phyloP scores from a whole-genome alignment of 164 flowering plant genomes.

The Hamamelis virginiana region DNA sequence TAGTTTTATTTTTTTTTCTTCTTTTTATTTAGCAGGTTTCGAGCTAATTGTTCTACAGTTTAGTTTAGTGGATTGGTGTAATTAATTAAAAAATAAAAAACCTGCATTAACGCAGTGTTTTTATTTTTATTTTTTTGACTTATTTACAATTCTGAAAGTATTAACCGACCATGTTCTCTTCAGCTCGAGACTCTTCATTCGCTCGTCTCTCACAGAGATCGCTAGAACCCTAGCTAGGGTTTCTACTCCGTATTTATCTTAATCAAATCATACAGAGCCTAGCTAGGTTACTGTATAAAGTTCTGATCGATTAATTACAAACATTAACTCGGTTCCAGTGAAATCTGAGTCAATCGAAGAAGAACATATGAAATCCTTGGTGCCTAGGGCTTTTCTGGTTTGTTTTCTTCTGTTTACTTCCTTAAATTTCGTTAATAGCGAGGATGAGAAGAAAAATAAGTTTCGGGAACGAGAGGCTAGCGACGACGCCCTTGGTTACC shows the following conservation, averaged over 20 bases:
- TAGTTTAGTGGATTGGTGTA: too few relatives aligned
- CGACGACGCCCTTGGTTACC: conserved; percentile 76
- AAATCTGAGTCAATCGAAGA: neutral
- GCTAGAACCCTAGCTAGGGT: conserved; percentile 6
- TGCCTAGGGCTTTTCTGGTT: conserved; percentile 23
- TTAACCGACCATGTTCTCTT: neutral
- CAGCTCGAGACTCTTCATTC: neutral
- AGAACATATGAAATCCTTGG: conserved; percentile 29
- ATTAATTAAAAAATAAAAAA: too few relatives aligned
- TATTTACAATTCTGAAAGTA: neutral
- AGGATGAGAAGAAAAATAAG: conserved; percentile 50
- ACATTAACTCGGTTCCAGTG: too few relatives aligned
- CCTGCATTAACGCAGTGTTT: too few relatives aligned
- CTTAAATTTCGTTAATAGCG: conserved; percentile 22
- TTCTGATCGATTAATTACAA: neutral
- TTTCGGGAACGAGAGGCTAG: conserved; percentile 80
- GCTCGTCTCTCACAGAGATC: neutral
- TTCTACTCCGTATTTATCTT: too few relatives aligned
- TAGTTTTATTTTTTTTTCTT: too few relatives aligned
- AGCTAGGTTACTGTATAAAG: neutral
- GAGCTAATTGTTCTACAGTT: too few relatives aligned
- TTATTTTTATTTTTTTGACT: neutral
- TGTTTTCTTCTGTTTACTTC: conserved; percentile 22
- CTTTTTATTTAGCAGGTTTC: too few relatives aligned
- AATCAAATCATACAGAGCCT: neutral